phyloP scores from a whole-genome alignment of 1,139 yeast genomes.

The Geotrichum candidum region DNA sequence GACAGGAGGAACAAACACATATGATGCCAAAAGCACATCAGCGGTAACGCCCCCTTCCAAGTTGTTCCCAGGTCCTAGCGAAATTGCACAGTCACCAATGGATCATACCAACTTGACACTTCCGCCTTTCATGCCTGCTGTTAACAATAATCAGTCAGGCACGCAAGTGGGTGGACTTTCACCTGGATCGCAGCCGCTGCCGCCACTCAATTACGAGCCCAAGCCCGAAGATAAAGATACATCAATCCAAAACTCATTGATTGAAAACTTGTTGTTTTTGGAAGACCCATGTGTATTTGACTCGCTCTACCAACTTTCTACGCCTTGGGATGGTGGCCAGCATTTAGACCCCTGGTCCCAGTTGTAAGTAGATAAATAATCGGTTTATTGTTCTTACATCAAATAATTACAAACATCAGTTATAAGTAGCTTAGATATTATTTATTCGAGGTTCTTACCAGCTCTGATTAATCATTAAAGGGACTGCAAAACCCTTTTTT shows the following conservation, averaged over 20 bases:
- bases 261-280: not conserved
- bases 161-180: not conserved
- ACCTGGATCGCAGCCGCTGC: not conserved
- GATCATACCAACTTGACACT: not conserved
- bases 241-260: not conserved
- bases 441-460: too few species aligned
- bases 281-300: slow-evolving; percentile 9
- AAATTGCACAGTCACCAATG: not conserved
- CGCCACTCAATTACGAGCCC: not conserved
- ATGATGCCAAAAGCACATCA: not conserved
- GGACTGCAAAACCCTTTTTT: not conserved
- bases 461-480: too few species aligned
- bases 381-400: too few species aligned
- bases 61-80: not conserved
- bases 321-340: not conserved
- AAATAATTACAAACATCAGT: too few species aligned
- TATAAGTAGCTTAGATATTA: too few species aligned
- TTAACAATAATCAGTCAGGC: not conserved
- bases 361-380: too few species aligned
- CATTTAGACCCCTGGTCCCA: not conserved
- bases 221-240: not conserved
- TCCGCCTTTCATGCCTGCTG: not conserved
- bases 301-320: not conserved
- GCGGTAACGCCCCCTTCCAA: not conserved
- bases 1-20: not conserved